phyloP scores from a whole-genome alignment of 441 rosid genomes.

The Pelargonium myrrhifolium region DNA sequence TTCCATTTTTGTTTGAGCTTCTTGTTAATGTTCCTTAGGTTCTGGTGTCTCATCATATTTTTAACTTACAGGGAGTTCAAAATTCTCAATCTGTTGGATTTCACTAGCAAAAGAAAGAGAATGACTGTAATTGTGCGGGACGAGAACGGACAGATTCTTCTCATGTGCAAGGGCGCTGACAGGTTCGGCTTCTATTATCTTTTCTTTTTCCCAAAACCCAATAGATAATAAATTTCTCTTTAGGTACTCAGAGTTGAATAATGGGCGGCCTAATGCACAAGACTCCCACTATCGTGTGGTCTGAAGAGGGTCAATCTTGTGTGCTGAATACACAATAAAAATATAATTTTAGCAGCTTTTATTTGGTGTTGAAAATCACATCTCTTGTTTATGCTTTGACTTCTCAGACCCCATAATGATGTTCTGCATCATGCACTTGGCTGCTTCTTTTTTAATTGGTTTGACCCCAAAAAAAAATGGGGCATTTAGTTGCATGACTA shows the following conservation, averaged over 20 bases:
- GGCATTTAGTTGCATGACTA: too few relatives aligned
- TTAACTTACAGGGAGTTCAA: slow-evolving; percentile 37
- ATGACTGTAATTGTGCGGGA: slow-evolving; percentile 55
- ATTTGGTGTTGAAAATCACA: not conserved
- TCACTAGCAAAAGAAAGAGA: slow-evolving; percentile 56
- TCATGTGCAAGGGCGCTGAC: slow-evolving; percentile 64
- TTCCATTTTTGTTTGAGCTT: slow-evolving; percentile 1
- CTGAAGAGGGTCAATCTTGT: too few relatives aligned
- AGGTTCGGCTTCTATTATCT: slow-evolving; percentile 28
- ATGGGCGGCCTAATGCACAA: too few relatives aligned
- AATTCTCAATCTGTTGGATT: slow-evolving; percentile 50
- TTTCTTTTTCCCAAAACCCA: not conserved
- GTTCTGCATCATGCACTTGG: not conserved
- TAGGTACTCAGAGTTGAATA: slow-evolving; percentile 11
- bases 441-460: not conserved
- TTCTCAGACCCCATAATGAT: not conserved
- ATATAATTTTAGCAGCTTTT: not conserved
- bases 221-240: not conserved
- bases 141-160: slow-evolving; percentile 40
- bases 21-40: slow-evolving; percentile 14
- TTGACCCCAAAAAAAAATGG: not conserved
- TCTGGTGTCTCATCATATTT: not conserved
- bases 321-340: not conserved
- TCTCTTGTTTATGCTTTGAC: not conserved
- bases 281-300: too few relatives aligned